Percentiles rank a stretch among this genome's conserved stretches.
Evolutionary conservation across 495 filamentous ascomycete species (phyloP).

Genomic region (Neurospora cerealis): DNA sequence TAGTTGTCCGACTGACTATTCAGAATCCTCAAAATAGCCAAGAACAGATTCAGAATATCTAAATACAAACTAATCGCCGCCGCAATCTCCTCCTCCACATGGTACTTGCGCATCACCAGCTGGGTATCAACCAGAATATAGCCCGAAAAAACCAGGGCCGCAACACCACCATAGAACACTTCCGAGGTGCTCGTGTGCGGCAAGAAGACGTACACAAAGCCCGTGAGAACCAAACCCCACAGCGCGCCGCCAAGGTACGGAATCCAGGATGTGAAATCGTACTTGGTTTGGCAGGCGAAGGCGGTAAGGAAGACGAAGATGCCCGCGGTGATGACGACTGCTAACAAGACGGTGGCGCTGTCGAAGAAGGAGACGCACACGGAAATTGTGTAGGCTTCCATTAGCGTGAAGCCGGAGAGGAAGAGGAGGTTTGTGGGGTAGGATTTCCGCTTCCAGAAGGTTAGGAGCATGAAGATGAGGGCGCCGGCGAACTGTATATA

Average conservation of each 20-base stretch:
- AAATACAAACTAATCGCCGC: slow-evolving; percentile 92
- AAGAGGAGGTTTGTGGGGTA: slow-evolving; percentile 94
- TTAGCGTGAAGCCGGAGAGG: slow-evolving; percentile 78
- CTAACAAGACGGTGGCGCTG: slow-evolving; percentile 72
- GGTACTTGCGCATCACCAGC: slow-evolving; percentile 86
- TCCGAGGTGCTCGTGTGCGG: slow-evolving; percentile 68
- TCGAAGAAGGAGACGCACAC: slow-evolving; percentile 87
- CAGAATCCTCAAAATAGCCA: slow-evolving; percentile 82
- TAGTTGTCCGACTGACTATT: slow-evolving; percentile 85
- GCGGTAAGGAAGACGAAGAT: slow-evolving; percentile 89
- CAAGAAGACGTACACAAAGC: slow-evolving; percentile 82
- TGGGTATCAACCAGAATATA: slow-evolving; percentile 97
- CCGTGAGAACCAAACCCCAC: slow-evolving; percentile 84
- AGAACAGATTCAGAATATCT: slow-evolving; percentile 93
- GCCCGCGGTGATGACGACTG: slow-evolving; percentile 78
- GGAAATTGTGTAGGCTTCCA: slow-evolving; percentile 89
- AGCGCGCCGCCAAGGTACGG: slow-evolving; percentile 87
- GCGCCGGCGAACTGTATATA: slow-evolving; percentile 53
- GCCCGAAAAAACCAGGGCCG: slow-evolving; percentile 79
- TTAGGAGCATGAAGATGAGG: slow-evolving; percentile 73
- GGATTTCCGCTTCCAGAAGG: slow-evolving; percentile 95
- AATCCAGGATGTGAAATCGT: slow-evolving; percentile 95
- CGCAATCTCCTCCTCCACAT: slow-evolving; percentile 98
- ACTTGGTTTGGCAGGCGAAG: slow-evolving; percentile 96
- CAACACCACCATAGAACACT: slow-evolving; percentile 69